These are phyloP conservation scores for Artemisia annua DNA, from an alignment of 129 eudicot species.

Conservation along the genomic window DNA sequence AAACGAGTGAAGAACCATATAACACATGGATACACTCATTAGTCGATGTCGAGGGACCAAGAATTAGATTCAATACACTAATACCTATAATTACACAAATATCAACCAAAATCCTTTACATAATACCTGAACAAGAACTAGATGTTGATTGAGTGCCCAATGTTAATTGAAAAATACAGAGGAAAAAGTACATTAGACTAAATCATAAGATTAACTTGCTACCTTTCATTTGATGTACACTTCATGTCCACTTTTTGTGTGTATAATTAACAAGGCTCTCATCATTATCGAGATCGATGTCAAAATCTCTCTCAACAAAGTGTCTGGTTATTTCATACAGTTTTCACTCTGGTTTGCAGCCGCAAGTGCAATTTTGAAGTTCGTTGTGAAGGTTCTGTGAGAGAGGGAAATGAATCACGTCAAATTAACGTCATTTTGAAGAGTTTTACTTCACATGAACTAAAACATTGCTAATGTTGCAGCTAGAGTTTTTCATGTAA, in stretches of 20 bases:
- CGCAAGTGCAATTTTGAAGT: conserved; percentile 64
- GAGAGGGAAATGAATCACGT: background rate
- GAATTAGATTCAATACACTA: background rate
- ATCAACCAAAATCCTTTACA: conserved; percentile 22
- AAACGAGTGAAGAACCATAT: no score
- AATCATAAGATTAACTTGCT: conserved; percentile 6
- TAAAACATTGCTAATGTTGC: no score
- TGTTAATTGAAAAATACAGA: background rate
- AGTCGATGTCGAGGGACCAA: background rate
- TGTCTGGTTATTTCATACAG: background rate
- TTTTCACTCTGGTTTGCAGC: conserved; percentile 53
- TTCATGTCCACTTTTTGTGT: background rate
- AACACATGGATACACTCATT: no score
- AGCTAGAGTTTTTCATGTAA: background rate
- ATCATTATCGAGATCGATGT: background rate
- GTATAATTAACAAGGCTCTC: conserved; percentile 14
- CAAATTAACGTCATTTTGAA: background rate
- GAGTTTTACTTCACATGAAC: background rate
- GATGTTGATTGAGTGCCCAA: background rate
- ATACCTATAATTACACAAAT: conserved; percentile 16
- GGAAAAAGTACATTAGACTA: background rate
- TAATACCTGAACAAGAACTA: conserved; percentile 13
- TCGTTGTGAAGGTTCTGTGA: conserved; percentile 58
- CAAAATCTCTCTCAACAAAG: background rate
- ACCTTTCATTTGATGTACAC: conserved; percentile 19